Evolutionary conservation across 164 flowering plant genomes (phyloP), one percentile per base, ranked within the genome.

Genomic region (Pachysandra terminalis): DNA sequence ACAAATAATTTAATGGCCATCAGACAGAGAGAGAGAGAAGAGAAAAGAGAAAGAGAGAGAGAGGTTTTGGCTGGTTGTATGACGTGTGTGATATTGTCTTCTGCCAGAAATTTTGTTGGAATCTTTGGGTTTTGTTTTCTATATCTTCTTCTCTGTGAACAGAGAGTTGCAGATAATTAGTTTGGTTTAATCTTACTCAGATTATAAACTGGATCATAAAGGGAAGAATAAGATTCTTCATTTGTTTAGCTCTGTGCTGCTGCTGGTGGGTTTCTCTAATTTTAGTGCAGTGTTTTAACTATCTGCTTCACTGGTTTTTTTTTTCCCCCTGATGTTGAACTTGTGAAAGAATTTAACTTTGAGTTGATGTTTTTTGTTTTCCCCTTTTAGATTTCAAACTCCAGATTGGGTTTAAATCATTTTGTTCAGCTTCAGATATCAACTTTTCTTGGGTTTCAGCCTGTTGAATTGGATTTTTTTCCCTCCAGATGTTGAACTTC

Each of bases 21-120:
- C 13, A 27, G 19, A 27, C 9, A 59, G 63, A 25, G 40, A 59
- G 40, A 27, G n/a, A 35, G 32, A 32, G 14, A 22, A 9, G 24
- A 21, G 0, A 21, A 54, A 15, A 48, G 53, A 26, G 56, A 45
- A 32, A 51, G 57, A 59, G 45, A 40, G 62, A 52, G 40, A 48
- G 57, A 65, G 16, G 19, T 56, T 72, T 77, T 73, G 77, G 67
- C 58, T 51, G 64, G 19, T 69, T 69, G 52, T 52, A 57, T 67
- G 74, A 70, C 69, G 71, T 62, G 59, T 21, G 25, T 49, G 37
- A 21, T 45, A 56, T 37, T 40, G 51, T 54, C 21, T 40, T 32
- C 61, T 41, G 75, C 73, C 73, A 58, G 75, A 51, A 53, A 53
- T 53, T 59, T 32, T 73, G 41, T 64, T 64, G 74, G 17, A 25